Evolutionary conservation across 345 rosid genomes (phyloP).

Genomic region (Ceriops decandra): DNA sequence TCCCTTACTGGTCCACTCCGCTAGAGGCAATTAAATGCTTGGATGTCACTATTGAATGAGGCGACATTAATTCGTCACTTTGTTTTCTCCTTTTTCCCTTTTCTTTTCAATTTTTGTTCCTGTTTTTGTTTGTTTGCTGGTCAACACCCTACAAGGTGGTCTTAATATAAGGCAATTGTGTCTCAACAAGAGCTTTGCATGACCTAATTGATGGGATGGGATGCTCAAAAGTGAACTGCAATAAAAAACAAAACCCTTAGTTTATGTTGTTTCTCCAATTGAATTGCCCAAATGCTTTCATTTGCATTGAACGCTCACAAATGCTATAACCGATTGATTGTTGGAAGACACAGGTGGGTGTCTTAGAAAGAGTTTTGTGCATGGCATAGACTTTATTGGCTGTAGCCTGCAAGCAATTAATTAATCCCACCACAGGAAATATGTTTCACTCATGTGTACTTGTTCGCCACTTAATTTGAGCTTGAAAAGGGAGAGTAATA

Average conservation of each 20-base stretch:
- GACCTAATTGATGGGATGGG: conserved; percentile 23
- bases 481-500: conserved; percentile 2
- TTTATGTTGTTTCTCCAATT: not conserved
- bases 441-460: conserved; percentile 34
- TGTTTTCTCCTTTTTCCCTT: not conserved
- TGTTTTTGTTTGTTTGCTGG: conserved; percentile 14
- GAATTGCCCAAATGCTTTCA: not conserved
- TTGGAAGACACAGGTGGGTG: conserved; percentile 22
- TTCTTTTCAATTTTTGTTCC: not conserved
- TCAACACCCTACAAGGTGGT: conserved; percentile 18
- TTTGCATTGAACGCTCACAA: conserved; percentile 2
- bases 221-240: conserved; percentile 14
- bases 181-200: conserved; percentile 9
- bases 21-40: too few relatives aligned
- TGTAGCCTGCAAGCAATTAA: conserved; percentile 14
- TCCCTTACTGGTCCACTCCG: too few relatives aligned
- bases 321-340: not conserved
- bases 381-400: conserved; percentile 17
- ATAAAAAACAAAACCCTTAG: conserved; percentile 16
- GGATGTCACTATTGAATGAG: too few relatives aligned
- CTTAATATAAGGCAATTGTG: conserved; percentile 20
- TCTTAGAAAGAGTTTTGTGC: conserved; percentile 23
- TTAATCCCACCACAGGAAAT: conserved; percentile 28
- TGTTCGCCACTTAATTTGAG: conserved; percentile 53
- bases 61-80: too few relatives aligned